Percentiles rank a stretch among this genome's conserved stretches.
Evolutionary conservation across 306 rosid genomes (phyloP).

Genomic region (Gastrolobium villosum): DNA sequence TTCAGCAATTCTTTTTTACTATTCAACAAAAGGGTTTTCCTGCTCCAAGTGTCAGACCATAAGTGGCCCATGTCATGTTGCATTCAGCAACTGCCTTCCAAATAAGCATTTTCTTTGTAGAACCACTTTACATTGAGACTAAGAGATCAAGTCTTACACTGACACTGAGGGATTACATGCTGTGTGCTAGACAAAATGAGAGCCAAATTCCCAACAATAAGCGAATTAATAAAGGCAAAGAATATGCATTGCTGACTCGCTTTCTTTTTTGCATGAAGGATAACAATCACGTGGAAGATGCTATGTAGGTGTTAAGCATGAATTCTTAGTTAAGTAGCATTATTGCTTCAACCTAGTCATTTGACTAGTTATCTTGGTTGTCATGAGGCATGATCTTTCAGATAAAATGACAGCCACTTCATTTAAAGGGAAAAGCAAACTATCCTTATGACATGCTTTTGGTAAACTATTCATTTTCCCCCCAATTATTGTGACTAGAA

Average conservation of each 20-base stretch:
- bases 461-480: conserved; percentile 3
- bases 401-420: conserved; percentile 15
- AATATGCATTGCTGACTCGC: conserved; percentile 33
- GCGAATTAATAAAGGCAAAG: conserved; percentile 20
- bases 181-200: conserved; percentile 30
- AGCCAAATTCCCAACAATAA: conserved; percentile 28
- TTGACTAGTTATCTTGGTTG: conserved; percentile 16
- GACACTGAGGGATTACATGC: conserved; percentile 31
- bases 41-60: conserved; percentile 12
- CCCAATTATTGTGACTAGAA: conserved; percentile 34
- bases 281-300: conserved; percentile 32
- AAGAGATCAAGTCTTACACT: conserved; percentile 31
- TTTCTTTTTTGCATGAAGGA: conserved; percentile 37
- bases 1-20: conserved; percentile 31
- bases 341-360: conserved; percentile 24
- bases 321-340: conserved; percentile 21
- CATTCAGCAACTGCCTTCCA: conserved; percentile 32
- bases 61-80: conserved; percentile 24
- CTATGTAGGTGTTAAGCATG: conserved; percentile 16
- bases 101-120: conserved; percentile 29
- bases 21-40: conserved; percentile 34
- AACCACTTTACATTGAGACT: conserved; percentile 42
- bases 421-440: conserved; percentile 28
- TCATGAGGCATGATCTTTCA: conserved; percentile 29
- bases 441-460: conserved; percentile 15